Percentiles rank a stretch among this genome's conserved stretches.
phyloP scores from a whole-genome alignment of 805 yeast genomes.

The Trichomonascus vanleenenianus region DNA sequence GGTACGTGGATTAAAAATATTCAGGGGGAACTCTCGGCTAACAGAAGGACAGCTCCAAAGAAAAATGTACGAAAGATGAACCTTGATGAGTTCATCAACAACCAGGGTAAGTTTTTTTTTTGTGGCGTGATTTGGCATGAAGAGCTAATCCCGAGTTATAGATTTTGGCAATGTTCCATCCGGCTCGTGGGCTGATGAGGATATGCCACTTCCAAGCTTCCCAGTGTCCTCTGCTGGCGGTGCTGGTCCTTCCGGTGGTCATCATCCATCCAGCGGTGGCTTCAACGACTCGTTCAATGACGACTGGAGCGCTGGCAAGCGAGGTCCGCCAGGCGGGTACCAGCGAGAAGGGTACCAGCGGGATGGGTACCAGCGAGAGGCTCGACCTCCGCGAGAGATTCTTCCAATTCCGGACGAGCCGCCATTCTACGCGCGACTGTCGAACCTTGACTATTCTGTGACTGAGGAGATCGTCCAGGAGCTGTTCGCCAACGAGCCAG shows the following conservation, averaged over 20 bases:
- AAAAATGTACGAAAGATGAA: constrained; percentile 66
- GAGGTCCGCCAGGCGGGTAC: constrained; percentile 10
- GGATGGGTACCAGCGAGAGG: constrained; percentile 13
- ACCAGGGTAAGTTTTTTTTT: constrained; percentile 25
- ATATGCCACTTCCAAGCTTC: constrained; percentile 28
- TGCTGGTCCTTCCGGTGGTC: constrained; percentile 1
- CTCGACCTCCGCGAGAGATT: constrained; percentile 39
- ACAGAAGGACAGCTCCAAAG: constrained; percentile 44
- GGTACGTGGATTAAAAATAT: too few relatives aligned
- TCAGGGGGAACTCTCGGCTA: too few relatives aligned
- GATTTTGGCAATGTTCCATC: constrained; percentile 12
- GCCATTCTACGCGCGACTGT: constrained; percentile 86
- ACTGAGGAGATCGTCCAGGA: constrained; percentile 46
- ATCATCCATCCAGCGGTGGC: neutral
- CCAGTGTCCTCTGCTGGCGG: constrained; percentile 12
- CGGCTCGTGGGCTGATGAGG: constrained; percentile 80
- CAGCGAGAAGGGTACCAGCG: too few relatives aligned
- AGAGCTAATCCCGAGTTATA: neutral
- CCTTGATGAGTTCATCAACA: constrained; percentile 63
- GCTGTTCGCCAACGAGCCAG: constrained; percentile 34
- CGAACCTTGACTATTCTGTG: constrained; percentile 78
- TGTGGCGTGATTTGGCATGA: too few relatives aligned
- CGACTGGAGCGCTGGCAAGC: constrained; percentile 21
- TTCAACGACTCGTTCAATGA: constrained; percentile 25
- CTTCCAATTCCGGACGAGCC: constrained; percentile 85